Evolutionary conservation across 306 rosid species (phyloP).

Genomic region (Cyclanthera cordifolia): DNA sequence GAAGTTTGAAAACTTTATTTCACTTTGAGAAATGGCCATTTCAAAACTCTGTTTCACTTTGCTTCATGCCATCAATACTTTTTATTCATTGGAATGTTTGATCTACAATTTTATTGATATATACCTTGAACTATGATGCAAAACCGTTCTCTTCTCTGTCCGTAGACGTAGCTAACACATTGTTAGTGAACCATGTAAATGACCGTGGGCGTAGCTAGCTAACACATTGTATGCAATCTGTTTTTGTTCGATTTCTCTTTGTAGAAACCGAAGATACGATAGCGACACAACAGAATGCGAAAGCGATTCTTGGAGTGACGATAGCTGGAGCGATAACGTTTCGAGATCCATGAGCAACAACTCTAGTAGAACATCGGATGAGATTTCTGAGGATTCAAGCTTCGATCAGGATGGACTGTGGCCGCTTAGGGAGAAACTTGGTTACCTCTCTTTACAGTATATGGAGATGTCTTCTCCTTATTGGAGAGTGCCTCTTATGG

Average conservation of each 20-base stretch:
- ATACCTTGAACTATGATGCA: too few relatives aligned
- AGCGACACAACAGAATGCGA: conserved; percentile 37
- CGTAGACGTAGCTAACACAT: too few relatives aligned
- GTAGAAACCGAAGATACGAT: conserved; percentile 33
- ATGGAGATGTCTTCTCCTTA: conserved; percentile 53
- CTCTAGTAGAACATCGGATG: conserved; percentile 67
- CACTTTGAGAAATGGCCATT: too few relatives aligned
- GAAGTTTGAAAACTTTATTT: background rate
- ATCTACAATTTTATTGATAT: too few relatives aligned
- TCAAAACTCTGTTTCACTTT: too few relatives aligned
- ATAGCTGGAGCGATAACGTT: conserved; percentile 50
- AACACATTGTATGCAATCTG: background rate
- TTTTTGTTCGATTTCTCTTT: background rate
- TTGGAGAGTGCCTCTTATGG: conserved; percentile 44
- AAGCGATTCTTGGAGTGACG: conserved; percentile 71
- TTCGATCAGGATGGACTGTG: conserved; percentile 47
- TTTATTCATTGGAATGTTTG: too few relatives aligned
- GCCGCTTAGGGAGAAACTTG: conserved; percentile 40
- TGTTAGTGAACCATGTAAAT: too few relatives aligned
- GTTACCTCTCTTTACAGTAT: conserved; percentile 43
- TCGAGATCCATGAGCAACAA: conserved; percentile 48
- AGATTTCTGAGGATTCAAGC: conserved; percentile 49
- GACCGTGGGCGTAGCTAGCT: too few relatives aligned
- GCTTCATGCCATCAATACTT: too few relatives aligned
- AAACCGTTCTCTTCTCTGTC: too few relatives aligned